Evolutionary conservation across 345 rosid species (phyloP).

Genomic region (Dimocarpus longan): DNA sequence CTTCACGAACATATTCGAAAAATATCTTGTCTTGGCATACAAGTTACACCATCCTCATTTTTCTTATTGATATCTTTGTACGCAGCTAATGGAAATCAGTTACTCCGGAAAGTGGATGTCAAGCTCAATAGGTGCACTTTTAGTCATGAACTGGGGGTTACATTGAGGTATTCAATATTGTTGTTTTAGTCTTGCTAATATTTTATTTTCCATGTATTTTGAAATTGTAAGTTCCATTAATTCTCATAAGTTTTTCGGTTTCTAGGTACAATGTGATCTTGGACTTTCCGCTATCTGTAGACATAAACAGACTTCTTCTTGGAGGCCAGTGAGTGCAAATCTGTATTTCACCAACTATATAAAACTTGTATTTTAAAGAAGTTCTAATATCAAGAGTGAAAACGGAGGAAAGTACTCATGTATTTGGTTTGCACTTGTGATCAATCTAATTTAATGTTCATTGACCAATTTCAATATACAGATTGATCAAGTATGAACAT

Average conservation of each 20-base stretch:
- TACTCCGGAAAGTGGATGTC: conserved; percentile 41
- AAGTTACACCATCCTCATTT: not conserved
- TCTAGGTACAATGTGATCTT: conserved; percentile 52
- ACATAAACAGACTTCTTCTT: conserved; percentile 38
- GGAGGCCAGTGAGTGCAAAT: conserved; percentile 56
- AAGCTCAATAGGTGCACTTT: conserved; percentile 37
- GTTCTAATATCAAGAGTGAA: too few relatives aligned
- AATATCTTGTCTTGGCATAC: not conserved
- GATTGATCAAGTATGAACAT: conserved; percentile 39
- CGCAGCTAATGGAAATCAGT: conserved; percentile 12
- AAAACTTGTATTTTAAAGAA: not conserved
- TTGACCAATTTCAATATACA: not conserved
- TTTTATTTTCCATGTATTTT: not conserved
- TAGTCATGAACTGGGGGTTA: conserved; percentile 47
- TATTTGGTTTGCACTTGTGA: too few relatives aligned
- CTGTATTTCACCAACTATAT: not conserved
- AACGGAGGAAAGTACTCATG: too few relatives aligned
- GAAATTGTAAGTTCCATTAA: not conserved
- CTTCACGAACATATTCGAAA: not conserved
- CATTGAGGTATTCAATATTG: conserved; percentile 18
- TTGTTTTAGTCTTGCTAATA: too few relatives aligned
- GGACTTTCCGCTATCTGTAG: conserved; percentile 45
- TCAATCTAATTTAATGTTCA: not conserved
- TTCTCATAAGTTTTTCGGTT: conserved; percentile 8
- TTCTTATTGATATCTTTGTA: not conserved